Conservation (phyloP, 495 filamentous ascomycete genomes). For the Jackrogersella minutella region DNA sequence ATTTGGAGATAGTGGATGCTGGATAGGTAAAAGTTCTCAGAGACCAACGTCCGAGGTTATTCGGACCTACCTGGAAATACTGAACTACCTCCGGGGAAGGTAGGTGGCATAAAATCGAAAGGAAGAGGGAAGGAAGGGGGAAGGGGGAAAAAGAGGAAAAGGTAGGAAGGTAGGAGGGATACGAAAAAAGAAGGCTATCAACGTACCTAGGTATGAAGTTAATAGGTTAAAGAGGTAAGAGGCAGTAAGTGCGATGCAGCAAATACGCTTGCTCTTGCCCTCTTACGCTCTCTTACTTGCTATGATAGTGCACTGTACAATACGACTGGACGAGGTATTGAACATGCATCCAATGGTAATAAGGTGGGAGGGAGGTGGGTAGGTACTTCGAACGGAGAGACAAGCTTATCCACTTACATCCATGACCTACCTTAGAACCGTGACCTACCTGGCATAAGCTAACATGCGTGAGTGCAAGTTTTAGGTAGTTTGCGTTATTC, state of each 20-base stretch:
- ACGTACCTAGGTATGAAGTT: conserved; percentile 19
- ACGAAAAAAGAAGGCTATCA: conserved; percentile 26
- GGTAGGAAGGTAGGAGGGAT: conserved; percentile 24
- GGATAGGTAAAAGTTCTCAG: background rate
- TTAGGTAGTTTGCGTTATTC: conserved; percentile 40
- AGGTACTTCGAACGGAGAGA: conserved; percentile 9
- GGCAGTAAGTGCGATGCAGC: conserved; percentile 22
- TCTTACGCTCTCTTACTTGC: background rate
- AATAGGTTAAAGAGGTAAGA: background rate
- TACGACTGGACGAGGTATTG: conserved; percentile 19
- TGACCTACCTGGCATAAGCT: conserved; percentile 28
- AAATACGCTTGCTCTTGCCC: conserved; percentile 19
- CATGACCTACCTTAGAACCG: conserved; percentile 16
- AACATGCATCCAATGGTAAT: conserved; percentile 27
- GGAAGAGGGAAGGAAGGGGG: background rate
- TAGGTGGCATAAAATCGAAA: background rate
- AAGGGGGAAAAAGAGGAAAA: background rate
- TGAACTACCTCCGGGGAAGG: conserved; percentile 14
- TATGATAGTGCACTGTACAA: background rate
- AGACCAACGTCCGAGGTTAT: conserved; percentile 12
- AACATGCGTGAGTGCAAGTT: conserved; percentile 38
- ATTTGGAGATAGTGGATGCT: background rate
- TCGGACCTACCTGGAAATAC: conserved; percentile 22
- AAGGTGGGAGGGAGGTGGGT: conserved; percentile 25
- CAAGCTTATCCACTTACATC: conserved; percentile 17